Conservation (phyloP, 148 eudicot species). For the Chenopodium formosanum region DNA sequence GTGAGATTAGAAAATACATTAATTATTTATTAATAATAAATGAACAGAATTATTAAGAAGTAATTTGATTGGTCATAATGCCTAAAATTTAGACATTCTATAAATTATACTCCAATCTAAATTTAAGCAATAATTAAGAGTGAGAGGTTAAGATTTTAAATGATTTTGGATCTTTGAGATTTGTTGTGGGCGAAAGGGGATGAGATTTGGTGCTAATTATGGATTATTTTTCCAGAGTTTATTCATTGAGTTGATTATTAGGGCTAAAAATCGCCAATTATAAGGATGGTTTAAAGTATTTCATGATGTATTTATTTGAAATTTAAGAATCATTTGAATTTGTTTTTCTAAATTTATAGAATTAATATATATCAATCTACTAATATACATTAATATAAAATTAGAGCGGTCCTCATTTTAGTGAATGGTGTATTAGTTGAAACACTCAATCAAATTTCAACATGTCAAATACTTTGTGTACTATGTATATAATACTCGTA, state of each 20-base stretch:
- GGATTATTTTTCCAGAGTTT: conserved; percentile 1
- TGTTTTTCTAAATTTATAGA: no score
- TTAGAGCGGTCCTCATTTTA: no score
- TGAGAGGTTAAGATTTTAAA: neutral
- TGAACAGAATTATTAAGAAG: neutral
- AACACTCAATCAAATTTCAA: no score
- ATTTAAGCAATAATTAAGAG: neutral
- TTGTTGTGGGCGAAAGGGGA: conserved; percentile 13
- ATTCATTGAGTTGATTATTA: neutral
- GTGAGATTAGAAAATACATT: neutral
- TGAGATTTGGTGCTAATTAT: conserved; percentile 11
- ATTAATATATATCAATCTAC: no score
- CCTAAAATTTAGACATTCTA: conserved; percentile 33
- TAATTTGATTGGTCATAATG: conserved; percentile 27
- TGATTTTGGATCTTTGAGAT: neutral
- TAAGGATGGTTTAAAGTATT: neutral
- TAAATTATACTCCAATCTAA: conserved; percentile 13
- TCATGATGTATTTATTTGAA: neutral
- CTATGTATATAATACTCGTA: no score
- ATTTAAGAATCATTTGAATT: neutral
- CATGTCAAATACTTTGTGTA: no score
- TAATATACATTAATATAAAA: no score
- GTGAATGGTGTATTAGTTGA: no score
- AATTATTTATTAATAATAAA: no score
- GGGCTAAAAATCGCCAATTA: neutral